Percentiles rank a stretch among this genome's conserved stretches.
These are phyloP conservation scores for Raphidocelis subcapitata DNA, from an alignment of 139 green algal genomes.

Conservation along the genomic window DNA sequence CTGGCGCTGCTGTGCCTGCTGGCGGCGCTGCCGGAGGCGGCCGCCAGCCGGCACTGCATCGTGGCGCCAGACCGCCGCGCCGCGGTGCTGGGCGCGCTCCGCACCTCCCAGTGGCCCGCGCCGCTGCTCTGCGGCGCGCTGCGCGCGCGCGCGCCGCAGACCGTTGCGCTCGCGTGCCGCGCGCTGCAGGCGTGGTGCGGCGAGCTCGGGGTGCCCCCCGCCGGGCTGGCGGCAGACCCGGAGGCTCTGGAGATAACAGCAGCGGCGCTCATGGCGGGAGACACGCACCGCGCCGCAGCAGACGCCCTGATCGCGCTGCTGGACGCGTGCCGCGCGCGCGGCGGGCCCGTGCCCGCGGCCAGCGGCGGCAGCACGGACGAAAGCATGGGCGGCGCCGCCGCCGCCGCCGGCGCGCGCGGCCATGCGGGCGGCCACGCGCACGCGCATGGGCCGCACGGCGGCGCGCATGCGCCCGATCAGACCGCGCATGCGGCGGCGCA, in stretches of 20 bases:
- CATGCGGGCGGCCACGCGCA: too few relatives aligned
- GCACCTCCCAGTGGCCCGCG: background rate
- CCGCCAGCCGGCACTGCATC: background rate
- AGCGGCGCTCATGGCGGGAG: conserved; percentile 7
- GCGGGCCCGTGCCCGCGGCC: conserved; percentile 7
- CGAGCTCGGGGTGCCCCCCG: conserved; percentile 10
- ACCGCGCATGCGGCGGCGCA: background rate
- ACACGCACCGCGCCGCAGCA: conserved; percentile 7
- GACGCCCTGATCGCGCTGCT: conserved; percentile 37
- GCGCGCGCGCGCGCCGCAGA: conserved; percentile 1
- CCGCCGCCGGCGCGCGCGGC: background rate
- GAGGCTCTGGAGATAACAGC: conserved; percentile 8
- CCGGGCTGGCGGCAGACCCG: background rate
- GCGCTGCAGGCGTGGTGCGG: conserved; percentile 31
- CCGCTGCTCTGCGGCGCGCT: conserved; percentile 8
- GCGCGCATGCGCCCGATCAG: too few relatives aligned
- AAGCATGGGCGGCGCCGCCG: conserved; percentile 7
- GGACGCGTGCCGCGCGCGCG: conserved; percentile 11
- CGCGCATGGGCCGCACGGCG: too few relatives aligned
- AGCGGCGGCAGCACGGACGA: conserved; percentile 12
- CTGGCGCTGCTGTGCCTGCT: conserved; percentile 33
- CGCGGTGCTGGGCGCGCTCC: conserved; percentile 9
- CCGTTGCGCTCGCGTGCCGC: conserved; percentile 17
- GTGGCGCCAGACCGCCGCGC: conserved; percentile 32
- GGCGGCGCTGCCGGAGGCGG: conserved; percentile 26